Conservation (phyloP, 805 yeast species). For the Wickerhamomyces kurtzmanii region DNA sequence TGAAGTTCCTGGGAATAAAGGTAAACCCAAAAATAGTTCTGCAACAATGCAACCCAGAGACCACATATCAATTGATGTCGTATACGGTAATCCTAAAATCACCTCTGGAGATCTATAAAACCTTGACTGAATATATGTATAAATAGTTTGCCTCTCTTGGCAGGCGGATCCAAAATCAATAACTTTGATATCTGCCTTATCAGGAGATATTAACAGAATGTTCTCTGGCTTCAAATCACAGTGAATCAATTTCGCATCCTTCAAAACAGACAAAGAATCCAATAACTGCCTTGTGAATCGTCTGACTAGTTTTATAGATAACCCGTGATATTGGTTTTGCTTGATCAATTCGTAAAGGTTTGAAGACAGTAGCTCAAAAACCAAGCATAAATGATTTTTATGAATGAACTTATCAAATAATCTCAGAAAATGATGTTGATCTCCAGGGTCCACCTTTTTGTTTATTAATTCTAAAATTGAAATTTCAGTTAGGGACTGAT, state of each 20-base stretch:
- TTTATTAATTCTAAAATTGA: conserved; percentile 76
- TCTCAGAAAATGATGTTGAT: conserved; percentile 66
- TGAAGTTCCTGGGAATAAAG: conserved; percentile 89
- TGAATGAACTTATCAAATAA: conserved; percentile 86
- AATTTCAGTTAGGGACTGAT: conserved; percentile 88
- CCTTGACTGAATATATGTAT: conserved; percentile 86
- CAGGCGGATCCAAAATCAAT: conserved; percentile 97
- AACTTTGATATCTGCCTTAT: conserved; percentile 62
- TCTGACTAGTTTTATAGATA: conserved; percentile 69
- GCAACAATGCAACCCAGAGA: conserved; percentile 90
- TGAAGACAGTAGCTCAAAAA: conserved; percentile 80
- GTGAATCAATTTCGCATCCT: conserved; percentile 79
- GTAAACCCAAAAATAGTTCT: conserved; percentile 84
- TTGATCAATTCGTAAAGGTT: conserved; percentile 85
- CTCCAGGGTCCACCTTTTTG: conserved; percentile 55
- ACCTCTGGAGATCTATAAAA: conserved; percentile 95
- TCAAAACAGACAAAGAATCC: conserved; percentile 71
- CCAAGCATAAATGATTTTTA: conserved; percentile 86
- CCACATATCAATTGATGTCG: conserved; percentile 96
- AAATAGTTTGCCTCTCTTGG: conserved; percentile 80
- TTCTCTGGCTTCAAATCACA: conserved; percentile 98
- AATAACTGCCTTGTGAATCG: conserved; percentile 72
- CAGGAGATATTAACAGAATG: conserved; percentile 69
- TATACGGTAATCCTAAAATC: conserved; percentile 82
- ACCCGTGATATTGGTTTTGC: conserved; percentile 90